Conservation (phyloP, 2,329 filamentous ascomycete species). For the Zymoseptoria ardabiliae region DNA sequence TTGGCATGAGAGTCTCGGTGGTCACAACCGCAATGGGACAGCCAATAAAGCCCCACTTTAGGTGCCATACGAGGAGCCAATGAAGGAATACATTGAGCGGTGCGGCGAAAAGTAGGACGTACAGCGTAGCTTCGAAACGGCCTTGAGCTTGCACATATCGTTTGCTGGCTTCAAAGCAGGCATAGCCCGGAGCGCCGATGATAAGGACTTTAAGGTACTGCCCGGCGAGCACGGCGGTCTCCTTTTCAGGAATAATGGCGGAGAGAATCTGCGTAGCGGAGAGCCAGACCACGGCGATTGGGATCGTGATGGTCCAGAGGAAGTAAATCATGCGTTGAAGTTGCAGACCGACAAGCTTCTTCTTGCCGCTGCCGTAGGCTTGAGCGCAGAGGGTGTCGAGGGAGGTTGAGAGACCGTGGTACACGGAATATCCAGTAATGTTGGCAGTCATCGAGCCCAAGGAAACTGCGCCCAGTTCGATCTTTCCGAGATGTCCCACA, state of each 20-base stretch:
- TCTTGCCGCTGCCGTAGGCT: slow-evolving; percentile 86
- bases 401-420: slow-evolving; percentile 68
- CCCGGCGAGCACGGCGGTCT: slow-evolving; percentile 64
- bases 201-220: slow-evolving; percentile 65
- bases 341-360: slow-evolving; percentile 78
- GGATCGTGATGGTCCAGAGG: slow-evolving; percentile 62
- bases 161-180: slow-evolving; percentile 70
- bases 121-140: slow-evolving; percentile 74
- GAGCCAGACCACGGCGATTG: slow-evolving; percentile 65
- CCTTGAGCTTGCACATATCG: slow-evolving; percentile 85
- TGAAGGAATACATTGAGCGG: slow-evolving; percentile 76
- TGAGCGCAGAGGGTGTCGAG: slow-evolving; percentile 90
- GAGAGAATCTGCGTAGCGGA: slow-evolving; percentile 57
- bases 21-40: slow-evolving; percentile 71
- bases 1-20: slow-evolving; percentile 66
- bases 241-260: slow-evolving; percentile 60
- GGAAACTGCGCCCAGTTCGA: slow-evolving; percentile 42
- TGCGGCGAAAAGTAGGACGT: slow-evolving; percentile 73
- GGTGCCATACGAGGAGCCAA: slow-evolving; percentile 65
- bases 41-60: slow-evolving; percentile 63
- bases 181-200: slow-evolving; percentile 66
- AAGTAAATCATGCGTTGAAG: slow-evolving; percentile 76
- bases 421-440: slow-evolving; percentile 43
- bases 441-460: slow-evolving; percentile 43
- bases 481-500: slow-evolving; percentile 43